Evolutionary conservation across 148 eudicot species (phyloP), one percentile per base, ranked within the genome.

Genomic region (Drosera capensis): DNA sequence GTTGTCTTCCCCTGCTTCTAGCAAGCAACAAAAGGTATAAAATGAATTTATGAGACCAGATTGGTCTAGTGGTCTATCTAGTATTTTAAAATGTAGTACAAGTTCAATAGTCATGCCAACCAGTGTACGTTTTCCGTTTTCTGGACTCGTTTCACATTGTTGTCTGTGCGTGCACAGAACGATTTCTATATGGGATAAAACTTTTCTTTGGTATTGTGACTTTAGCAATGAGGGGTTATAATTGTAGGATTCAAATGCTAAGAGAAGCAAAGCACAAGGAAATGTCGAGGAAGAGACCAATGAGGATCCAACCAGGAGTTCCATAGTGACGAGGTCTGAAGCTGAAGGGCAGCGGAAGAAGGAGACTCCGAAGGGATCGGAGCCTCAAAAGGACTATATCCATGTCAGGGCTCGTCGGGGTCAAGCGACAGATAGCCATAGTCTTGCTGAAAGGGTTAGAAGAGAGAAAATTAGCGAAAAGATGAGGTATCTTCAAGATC

Each of bases 401-500:
- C 80, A 73, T 73, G 85, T 78, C 63, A 70, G 85, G 49, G 85
- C 68, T 12, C 56, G 75, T 53, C 60, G 75, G 37, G 75, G 75
- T 44, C 75, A 70, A 61, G 75, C 75, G 42, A 70, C 75, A 50
- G 75, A 70, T 61, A 70, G 75, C 47, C 75, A 70, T 24, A 73
- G 79, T 46, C 68, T 78, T 44, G 85, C 85, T 53, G 85, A 78
- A 73, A 71, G 85, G 96, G 96, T 80, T 8, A 56, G 97, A 21
- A 68, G 97, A 54, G 97, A 88, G 46, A 88, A 80, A 60, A 83
- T 88, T 22, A 72, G 96, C 60, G 86, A 83, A 43, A 62, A 67
- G 36, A 48, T 67, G 69, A 67, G 51, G 56, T 55, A 73, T 49
- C 48, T 77, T 18, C 84, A 77, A 49, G 79, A 70, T 73, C 79